Percentiles rank a stretch among this genome's conserved stretches.
Conservation (phyloP, 768 basidiomycete species). For the Ramaria rubella region DNA sequence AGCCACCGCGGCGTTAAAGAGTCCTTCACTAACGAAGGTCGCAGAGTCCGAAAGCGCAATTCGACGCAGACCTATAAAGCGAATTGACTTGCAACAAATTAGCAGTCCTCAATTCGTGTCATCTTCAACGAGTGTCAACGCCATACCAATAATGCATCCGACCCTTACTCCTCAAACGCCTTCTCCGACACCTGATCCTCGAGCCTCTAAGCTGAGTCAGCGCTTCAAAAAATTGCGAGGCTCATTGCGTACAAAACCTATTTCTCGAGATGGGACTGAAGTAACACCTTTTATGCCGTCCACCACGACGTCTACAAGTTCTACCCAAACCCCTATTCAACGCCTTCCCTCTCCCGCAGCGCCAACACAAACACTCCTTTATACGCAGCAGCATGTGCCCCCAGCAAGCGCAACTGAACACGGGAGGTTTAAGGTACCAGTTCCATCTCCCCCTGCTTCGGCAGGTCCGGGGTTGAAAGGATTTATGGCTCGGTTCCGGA, state of each 20-base stretch:
- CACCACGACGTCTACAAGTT: not conserved
- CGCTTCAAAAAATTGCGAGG: conserved; percentile 69
- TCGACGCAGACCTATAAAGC: conserved; percentile 41
- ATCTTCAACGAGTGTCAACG: conserved; percentile 62
- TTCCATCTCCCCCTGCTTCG: conserved; percentile 60
- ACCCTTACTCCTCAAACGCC: conserved; percentile 16
- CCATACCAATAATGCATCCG: conserved; percentile 43
- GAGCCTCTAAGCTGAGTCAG: conserved; percentile 63
- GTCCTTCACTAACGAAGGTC: conserved; percentile 38
- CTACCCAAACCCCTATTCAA: not conserved
- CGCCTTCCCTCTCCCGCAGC: not conserved
- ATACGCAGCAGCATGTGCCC: conserved; percentile 27
- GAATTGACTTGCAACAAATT: conserved; percentile 57
- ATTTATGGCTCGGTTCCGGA: conserved; percentile 74
- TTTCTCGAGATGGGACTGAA: conserved; percentile 45
- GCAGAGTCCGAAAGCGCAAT: conserved; percentile 33
- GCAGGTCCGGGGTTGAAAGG: conserved; percentile 70
- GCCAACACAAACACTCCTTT: not conserved
- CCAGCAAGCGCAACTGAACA: conserved; percentile 44
- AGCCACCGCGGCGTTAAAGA: conserved; percentile 54
- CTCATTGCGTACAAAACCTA: conserved; percentile 52
- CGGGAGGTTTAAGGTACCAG: conserved; percentile 42
- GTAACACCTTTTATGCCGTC: conserved; percentile 34
- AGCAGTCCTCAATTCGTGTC: conserved; percentile 60
- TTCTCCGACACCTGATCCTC: conserved; percentile 11